A percentile compares a stretch with the other conserved stretches of the same genome.
phyloP scores from a whole-genome alignment of 2,329 filamentous ascomycete species.

The Penicillium sp. region DNA sequence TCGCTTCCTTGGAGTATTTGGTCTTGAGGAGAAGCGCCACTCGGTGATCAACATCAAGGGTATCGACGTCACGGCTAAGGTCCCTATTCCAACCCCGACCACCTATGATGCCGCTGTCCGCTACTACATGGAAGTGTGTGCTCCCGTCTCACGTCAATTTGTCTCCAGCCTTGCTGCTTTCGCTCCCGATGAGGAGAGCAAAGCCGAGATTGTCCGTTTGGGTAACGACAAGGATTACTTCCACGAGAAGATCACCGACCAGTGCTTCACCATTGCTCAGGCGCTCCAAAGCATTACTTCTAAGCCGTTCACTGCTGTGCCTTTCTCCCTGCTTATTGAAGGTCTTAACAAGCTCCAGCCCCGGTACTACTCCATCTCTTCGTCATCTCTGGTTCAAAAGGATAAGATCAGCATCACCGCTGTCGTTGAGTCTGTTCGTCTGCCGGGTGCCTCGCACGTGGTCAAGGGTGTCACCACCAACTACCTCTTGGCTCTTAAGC shows the following conservation, averaged over 20 bases:
- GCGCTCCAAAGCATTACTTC: conserved; percentile 72
- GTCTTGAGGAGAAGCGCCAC: conserved; percentile 71
- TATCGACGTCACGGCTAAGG: conserved; percentile 91
- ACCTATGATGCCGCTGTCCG: conserved; percentile 91
- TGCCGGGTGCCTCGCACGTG: conserved; percentile 71
- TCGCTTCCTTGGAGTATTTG: conserved; percentile 76
- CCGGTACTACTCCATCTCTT: conserved; percentile 98
- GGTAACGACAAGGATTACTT: conserved; percentile 96
- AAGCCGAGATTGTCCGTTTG: conserved; percentile 83
- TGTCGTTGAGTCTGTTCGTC: conserved; percentile 78
- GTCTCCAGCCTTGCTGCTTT: conserved; percentile 83
- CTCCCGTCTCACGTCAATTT: conserved; percentile 94
- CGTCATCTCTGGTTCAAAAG: conserved; percentile 89
- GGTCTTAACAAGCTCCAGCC: conserved; percentile 92
- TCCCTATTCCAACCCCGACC: conserved; percentile 94
- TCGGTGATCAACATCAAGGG: conserved; percentile 84
- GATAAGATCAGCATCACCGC: conserved; percentile 94
- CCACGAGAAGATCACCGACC: conserved; percentile 74
- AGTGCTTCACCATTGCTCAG: conserved; percentile 86
- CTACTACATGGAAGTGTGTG: conserved; percentile 96
- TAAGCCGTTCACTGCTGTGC: conserved; percentile 76
- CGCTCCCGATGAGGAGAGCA: conserved; percentile 77
- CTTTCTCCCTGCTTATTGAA: conserved; percentile 94
- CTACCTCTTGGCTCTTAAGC: conserved; percentile 89
- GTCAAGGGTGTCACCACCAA: conserved; percentile 97